These are phyloP conservation scores for Emydomyces testavorans DNA, from an alignment of 2,329 filamentous ascomycete species.

Conservation along the genomic window DNA sequence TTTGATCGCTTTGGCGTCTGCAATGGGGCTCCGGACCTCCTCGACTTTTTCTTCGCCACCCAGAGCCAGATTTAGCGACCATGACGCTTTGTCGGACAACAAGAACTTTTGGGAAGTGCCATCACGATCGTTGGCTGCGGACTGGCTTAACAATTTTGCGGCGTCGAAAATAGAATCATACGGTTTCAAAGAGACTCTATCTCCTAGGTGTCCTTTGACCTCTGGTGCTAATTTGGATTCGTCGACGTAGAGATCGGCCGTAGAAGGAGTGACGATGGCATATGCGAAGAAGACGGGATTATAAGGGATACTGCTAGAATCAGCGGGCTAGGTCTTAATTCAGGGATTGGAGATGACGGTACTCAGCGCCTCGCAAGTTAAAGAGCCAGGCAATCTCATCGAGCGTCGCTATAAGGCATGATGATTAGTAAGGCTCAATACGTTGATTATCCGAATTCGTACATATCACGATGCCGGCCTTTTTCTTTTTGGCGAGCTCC, in stretches of 20 bases:
- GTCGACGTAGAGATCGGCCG: conserved; percentile 75
- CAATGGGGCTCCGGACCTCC: conserved; percentile 74
- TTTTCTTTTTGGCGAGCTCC: conserved; percentile 82
- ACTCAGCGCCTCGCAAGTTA: conserved; percentile 84
- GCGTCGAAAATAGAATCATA: conserved; percentile 75
- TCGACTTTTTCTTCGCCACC: conserved; percentile 79
- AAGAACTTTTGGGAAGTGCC: conserved; percentile 54
- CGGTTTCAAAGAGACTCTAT: conserved; percentile 62
- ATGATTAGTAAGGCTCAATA: not conserved
- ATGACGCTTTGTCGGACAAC: conserved; percentile 80
- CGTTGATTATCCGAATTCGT: conserved; percentile 17
- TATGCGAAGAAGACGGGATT: conserved; percentile 99
- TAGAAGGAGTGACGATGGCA: conserved; percentile 65
- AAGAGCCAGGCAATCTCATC: conserved; percentile 99
- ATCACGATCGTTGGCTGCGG: conserved; percentile 27
- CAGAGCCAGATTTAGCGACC: conserved; percentile 77
- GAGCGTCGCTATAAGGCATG: conserved; percentile 52
- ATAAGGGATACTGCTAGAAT: conserved; percentile 59
- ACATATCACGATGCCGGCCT: conserved; percentile 72
- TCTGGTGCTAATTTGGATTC: conserved; percentile 61
- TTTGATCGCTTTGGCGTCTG: conserved; percentile 87
- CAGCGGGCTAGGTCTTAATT: conserved; percentile 5
- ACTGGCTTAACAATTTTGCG: conserved; percentile 51
- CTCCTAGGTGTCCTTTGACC: conserved; percentile 56
- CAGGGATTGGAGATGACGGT: conserved; percentile 19